phyloP scores from a whole-genome alignment of 1,139 yeast species.

The Scheffersomyces titani region DNA sequence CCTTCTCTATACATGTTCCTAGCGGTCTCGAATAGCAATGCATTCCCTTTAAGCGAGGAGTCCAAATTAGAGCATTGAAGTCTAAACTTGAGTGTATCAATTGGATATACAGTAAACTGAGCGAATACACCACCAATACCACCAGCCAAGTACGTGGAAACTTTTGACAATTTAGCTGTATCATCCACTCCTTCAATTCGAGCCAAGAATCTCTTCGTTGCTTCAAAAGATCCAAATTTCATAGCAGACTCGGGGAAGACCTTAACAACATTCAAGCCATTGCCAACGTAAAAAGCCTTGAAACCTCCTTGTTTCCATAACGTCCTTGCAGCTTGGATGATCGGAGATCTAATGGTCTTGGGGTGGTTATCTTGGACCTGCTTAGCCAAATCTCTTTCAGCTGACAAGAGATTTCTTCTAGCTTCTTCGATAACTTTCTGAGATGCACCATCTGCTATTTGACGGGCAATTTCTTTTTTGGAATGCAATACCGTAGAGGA shows the following conservation, averaged over 20 bases:
- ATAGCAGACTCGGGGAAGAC: slow-evolving; percentile 98
- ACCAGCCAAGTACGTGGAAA: slow-evolving; percentile 87
- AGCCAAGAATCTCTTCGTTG: slow-evolving; percentile 78
- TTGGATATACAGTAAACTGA: slow-evolving; percentile 90
- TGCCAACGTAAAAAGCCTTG: slow-evolving; percentile 87
- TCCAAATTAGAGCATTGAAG: slow-evolving; percentile 77
- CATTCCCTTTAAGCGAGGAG: slow-evolving; percentile 58
- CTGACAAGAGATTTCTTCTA: slow-evolving; percentile 28
- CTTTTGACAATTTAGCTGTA: slow-evolving; percentile 68
- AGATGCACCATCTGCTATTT: slow-evolving; percentile 38
- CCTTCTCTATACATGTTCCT: slow-evolving; percentile 77
- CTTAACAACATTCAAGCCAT: slow-evolving; percentile 88
- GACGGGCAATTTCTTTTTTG: slow-evolving; percentile 49
- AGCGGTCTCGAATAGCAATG: slow-evolving; percentile 65
- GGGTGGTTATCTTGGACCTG: slow-evolving; percentile 20
- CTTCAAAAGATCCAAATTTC: slow-evolving; percentile 94
- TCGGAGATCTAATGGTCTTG: slow-evolving; percentile 60
- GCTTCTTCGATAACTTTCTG: slow-evolving; percentile 41
- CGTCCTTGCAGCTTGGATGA: slow-evolving; percentile 77
- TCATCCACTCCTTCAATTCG: slow-evolving; percentile 75
- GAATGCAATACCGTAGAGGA: slow-evolving; percentile 68
- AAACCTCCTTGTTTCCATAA: slow-evolving; percentile 89
- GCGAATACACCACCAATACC: slow-evolving; percentile 95
- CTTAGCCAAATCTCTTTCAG: slow-evolving; percentile 16
- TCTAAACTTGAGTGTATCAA: slow-evolving; percentile 91